Base-by-base conservation (phyloP, 2,329 filamentous ascomycete species). In the Orbilia javanica region DNA sequence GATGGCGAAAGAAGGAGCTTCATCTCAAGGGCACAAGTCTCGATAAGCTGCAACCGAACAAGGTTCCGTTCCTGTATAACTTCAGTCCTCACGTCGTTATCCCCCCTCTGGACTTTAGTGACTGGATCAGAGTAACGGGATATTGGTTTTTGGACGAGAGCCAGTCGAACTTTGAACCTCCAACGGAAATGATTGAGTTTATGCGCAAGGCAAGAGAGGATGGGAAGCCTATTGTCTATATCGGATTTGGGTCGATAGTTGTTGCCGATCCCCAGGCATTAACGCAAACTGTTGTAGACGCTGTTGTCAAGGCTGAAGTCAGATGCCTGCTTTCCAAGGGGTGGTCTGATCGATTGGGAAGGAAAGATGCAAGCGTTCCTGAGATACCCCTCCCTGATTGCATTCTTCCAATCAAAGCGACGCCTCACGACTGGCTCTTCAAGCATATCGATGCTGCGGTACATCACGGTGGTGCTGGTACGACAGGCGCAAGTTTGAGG, bases 51-150 rank as follows among this genome's bases (percentile, higher is more conserved):
- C 94, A 97, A 85, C 91, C 93, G 1, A 97, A 97, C 86, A 96
- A 97, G 83, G 93, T 97, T n/a, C 96, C 96, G 0, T 99, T 99
- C 84, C 85, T 99, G 53, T 99, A 99, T 86, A 98, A 97, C 85
- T 98, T 97, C 84, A 97, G 93, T 70, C 93, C 94, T 0, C 92
- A 90, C 10, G 96, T 99, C 11, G 96, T 99, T n/a, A 90, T 93
- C 1, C 95, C 94, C 29, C 96, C 96, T 15, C 87, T 97, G 1
- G 96, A 99, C 85, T 99, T 94, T 85, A 95, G 93, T 48, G 96
- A 98, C 84, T 99, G 96, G 96, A 96, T 99, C 83, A 90, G 93
- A 50, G 93, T 98, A 6, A 98, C 96, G 0, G 96, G 96, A 0
- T 98, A 99, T 85, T 99, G 96, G 96, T 98, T 99, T 84, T 85